phyloP scores from a whole-genome alignment of 345 rosid species.

The Lepidium aucheri region DNA sequence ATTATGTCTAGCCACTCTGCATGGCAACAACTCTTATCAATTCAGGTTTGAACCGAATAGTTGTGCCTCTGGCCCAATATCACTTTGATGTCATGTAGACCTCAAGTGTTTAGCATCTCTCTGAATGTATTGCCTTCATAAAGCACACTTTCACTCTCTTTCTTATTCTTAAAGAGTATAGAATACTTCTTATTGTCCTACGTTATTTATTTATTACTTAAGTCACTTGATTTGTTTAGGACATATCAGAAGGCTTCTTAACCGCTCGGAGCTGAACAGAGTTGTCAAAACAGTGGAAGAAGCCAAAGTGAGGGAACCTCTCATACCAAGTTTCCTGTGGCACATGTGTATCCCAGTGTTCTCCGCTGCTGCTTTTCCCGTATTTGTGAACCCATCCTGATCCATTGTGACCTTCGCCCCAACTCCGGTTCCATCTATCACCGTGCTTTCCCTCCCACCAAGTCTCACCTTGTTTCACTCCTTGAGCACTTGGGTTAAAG shows the following conservation, averaged over 20 bases:
- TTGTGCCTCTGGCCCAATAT: too few species aligned
- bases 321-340: constrained; percentile 89
- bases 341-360: constrained; percentile 84
- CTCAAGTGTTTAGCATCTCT: too few species aligned
- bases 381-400: constrained; percentile 97
- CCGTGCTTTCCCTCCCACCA: constrained; percentile 94
- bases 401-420: constrained; percentile 90
- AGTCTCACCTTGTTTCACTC: constrained; percentile 95
- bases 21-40: too few species aligned
- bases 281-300: constrained; percentile 86
- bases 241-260: constrained; percentile 50
- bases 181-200: neutral
- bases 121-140: too few species aligned
- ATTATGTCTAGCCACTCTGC: too few species aligned
- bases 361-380: constrained; percentile 92
- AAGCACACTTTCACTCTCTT: too few species aligned
- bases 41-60: too few species aligned
- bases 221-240: neutral
- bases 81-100: too few species aligned
- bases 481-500: constrained; percentile 57
- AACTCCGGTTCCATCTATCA: constrained; percentile 83
- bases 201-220: neutral
- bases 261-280: constrained; percentile 79
- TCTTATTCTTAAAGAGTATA: neutral
- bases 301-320: constrained; percentile 88